A percentile compares a stretch with the other conserved stretches of the same genome.
Evolutionary conservation across 176 grass and related monocot species (phyloP).

Genomic region (Aegilops bicornis): DNA sequence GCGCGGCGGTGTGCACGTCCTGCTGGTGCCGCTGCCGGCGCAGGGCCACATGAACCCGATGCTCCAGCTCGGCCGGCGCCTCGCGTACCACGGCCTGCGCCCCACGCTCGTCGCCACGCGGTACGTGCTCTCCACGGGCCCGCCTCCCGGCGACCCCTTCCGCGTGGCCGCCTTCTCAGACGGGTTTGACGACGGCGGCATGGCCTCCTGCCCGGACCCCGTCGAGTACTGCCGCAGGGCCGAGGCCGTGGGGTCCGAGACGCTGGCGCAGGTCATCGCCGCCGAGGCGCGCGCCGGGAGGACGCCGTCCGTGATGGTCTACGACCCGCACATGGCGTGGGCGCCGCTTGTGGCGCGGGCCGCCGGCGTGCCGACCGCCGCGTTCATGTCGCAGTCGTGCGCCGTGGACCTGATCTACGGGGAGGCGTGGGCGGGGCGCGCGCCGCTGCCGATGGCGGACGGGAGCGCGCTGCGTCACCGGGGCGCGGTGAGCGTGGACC

Average conservation of each 20-base stretch:
- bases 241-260: neutral
- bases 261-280: neutral
- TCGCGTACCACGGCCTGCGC: too few species aligned
- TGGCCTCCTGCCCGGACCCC: neutral
- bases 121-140: slow-evolving; percentile 12
- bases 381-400: slow-evolving; percentile 26
- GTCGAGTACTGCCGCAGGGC: neutral
- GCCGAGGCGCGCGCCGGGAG: neutral
- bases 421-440: neutral
- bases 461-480: neutral
- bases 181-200: slow-evolving; percentile 30
- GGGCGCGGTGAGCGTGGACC: neutral
- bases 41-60: too few species aligned
- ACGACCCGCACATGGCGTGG: slow-evolving; percentile 29
- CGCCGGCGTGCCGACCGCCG: neutral
- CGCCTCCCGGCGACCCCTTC: neutral
- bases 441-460: neutral
- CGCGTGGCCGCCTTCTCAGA: slow-evolving; percentile 29
- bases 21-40: neutral
- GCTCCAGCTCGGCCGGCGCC: too few species aligned
- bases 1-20: too few species aligned
- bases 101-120: neutral
- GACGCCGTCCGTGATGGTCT: slow-evolving; percentile 5
- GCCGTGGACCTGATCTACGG: slow-evolving; percentile 4
- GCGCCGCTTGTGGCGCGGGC: neutral